These are phyloP conservation scores for Cerrena zonata DNA, from an alignment of 1,284 basidiomycete species.

Conservation along the genomic window DNA sequence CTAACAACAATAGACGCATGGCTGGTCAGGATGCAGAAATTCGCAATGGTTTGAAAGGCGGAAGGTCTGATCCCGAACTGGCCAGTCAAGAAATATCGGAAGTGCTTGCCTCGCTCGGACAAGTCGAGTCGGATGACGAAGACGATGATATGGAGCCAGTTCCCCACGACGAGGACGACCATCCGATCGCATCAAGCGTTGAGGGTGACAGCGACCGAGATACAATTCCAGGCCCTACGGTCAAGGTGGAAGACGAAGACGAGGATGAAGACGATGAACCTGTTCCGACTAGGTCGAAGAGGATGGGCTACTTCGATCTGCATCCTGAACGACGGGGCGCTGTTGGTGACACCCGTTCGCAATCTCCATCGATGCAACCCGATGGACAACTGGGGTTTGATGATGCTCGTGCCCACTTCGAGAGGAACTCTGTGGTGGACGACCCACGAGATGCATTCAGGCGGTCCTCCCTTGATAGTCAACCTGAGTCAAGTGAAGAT, in stretches of 20 bases:
- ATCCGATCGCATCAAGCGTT: constrained; percentile 10
- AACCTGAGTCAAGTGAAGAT: constrained; percentile 16
- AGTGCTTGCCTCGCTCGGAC: constrained; percentile 60
- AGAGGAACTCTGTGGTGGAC: constrained; percentile 31
- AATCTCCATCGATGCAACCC: neutral
- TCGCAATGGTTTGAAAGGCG: constrained; percentile 32
- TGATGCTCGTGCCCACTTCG: neutral
- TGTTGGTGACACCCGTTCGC: constrained; percentile 3
- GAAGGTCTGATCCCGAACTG: constrained; percentile 58
- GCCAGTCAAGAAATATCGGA: constrained; percentile 67
- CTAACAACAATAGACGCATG: constrained; percentile 54
- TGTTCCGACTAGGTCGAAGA: constrained; percentile 17
- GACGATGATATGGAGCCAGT: constrained; percentile 37
- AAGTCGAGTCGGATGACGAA: constrained; percentile 45
- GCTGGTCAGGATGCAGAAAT: constrained; percentile 52
- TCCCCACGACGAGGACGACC: constrained; percentile 25
- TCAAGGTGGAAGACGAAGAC: constrained; percentile 24
- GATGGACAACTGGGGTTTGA: neutral
- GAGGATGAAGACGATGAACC: constrained; percentile 27
- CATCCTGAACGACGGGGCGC: constrained; percentile 43
- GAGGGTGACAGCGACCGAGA: constrained; percentile 9
- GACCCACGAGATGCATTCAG: constrained; percentile 24
- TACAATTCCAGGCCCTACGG: constrained; percentile 1
- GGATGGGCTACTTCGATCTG: constrained; percentile 66
- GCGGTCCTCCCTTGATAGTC: constrained; percentile 23